Evolutionary conservation across 208 protist genomes (phyloP), one percentile per base, ranked within the genome.

Genomic region (Leishmania guyanensis): DNA sequence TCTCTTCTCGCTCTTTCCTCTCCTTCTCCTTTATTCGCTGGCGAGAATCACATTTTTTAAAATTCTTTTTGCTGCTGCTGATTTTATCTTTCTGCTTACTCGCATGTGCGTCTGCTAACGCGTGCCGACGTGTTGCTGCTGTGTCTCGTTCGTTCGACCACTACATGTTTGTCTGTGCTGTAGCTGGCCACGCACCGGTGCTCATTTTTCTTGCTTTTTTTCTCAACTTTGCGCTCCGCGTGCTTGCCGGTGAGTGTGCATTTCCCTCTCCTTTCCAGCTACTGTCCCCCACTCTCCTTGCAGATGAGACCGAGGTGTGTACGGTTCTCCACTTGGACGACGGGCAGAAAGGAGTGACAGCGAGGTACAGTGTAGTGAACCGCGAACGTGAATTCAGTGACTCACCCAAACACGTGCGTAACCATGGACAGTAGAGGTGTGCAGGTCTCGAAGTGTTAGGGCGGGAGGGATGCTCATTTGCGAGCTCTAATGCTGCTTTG

Each of bases 191-290:
- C 20, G 39, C 20, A n/a, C 51, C 20, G 20, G 17, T 26, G 36
- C 48, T 53, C 10, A 33, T 36, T 71, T 68, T 65, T 77, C 51
- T 46, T 79, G 75, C 39, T 86, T 54, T 76, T 80, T 26, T 76
- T 43, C 36, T 29, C 26, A 8, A 53, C 75, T 12, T 75, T 54
- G 43, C 5, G 20, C 14, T 17, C 17, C 70, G 53, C 36, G 14
- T 77, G 62, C 71, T 36, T 58, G 48, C 76, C 78, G 75, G 53
- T 71, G 48, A 43, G 53, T 62, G 29, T 58, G 48, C 71, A 81
- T 56, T 50, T 77, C 75, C 36, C 72, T 84, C 39, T 22, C 26
- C 26, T 74, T 74, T 36, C 46, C 46, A 56, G 9, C 12, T 56
- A 14, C 36, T 26, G 5, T 1, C 36, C 29, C 20, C 65, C 22